A percentile compares a stretch with the other conserved stretches of the same genome.
phyloP scores from a whole-genome alignment of 495 filamentous ascomycete genomes.

The Aspergillus homomorphus region DNA sequence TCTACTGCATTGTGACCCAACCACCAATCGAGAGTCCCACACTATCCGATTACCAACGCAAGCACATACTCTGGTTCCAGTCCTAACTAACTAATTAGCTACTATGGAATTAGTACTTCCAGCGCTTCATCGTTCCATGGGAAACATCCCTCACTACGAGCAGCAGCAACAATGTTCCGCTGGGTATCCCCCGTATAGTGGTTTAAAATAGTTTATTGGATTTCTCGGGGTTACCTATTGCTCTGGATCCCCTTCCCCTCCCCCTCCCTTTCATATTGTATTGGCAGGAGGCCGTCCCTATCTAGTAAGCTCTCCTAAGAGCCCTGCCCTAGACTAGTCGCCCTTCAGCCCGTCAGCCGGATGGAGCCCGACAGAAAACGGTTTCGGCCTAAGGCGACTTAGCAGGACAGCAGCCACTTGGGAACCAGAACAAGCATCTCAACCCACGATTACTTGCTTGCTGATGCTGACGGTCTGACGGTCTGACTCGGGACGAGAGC shows the following conservation, averaged over 20 bases:
- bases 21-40: not conserved
- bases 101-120: no score
- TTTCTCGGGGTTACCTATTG: no score
- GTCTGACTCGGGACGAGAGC: not conserved
- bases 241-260: no score
- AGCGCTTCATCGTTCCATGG: not conserved
- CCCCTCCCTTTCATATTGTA: no score
- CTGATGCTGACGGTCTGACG: not conserved
- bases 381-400: slow-evolving; percentile 17
- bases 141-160: not conserved
- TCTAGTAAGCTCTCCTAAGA: not conserved
- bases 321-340: not conserved
- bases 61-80: no score
- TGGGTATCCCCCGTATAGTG: not conserved
- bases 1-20: no score
- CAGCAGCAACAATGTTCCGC: not conserved
- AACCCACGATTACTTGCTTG: not conserved
- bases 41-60: not conserved
- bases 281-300: no score
- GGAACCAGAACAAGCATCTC: not conserved
- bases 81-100: no score
- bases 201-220: not conserved
- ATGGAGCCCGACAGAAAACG: slow-evolving; percentile 29
- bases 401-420: not conserved
- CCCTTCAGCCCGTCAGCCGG: slow-evolving; percentile 14